Conservation (phyloP, 129 eudicot species). For the carrot (Daucus carota) region DNA sequence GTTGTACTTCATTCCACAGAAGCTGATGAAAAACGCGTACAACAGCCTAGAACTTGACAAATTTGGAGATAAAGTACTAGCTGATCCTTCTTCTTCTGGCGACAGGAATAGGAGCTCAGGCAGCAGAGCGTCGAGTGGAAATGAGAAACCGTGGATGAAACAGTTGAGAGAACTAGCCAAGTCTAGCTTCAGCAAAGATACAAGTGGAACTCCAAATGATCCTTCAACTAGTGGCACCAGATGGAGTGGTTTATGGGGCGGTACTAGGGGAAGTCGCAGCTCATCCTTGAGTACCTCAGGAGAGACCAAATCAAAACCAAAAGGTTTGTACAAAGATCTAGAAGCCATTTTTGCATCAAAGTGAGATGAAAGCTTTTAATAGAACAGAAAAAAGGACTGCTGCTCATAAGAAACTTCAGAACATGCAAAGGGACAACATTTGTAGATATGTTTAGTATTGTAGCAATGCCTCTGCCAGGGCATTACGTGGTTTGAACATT, state of each 20-base stretch:
- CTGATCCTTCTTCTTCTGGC: slow-evolving; percentile 16
- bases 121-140: slow-evolving; percentile 32
- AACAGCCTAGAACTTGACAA: slow-evolving; percentile 24
- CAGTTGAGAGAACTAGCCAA: slow-evolving; percentile 73
- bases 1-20: slow-evolving; percentile 43
- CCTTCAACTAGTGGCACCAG: slow-evolving; percentile 56
- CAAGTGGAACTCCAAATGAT: slow-evolving; percentile 27
- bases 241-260: slow-evolving; percentile 67
- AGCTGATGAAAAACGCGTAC: slow-evolving; percentile 37
- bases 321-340: slow-evolving; percentile 73
- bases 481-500: too few species aligned
- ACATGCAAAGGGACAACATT: background rate
- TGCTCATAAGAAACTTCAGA: background rate
- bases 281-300: slow-evolving; percentile 43
- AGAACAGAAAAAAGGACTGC: background rate
- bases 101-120: slow-evolving; percentile 37
- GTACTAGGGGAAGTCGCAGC: slow-evolving; percentile 56
- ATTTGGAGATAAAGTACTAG: slow-evolving; percentile 6
- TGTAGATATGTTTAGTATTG: background rate
- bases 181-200: slow-evolving; percentile 61
- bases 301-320: slow-evolving; percentile 54
- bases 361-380: background rate
- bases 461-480: too few species aligned
- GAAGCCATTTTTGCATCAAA: slow-evolving; percentile 85
- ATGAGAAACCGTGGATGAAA: slow-evolving; percentile 70